phyloP scores from a whole-genome alignment of 2,329 filamentous ascomycete genomes.

The Cryoendolithus antarcticus region DNA sequence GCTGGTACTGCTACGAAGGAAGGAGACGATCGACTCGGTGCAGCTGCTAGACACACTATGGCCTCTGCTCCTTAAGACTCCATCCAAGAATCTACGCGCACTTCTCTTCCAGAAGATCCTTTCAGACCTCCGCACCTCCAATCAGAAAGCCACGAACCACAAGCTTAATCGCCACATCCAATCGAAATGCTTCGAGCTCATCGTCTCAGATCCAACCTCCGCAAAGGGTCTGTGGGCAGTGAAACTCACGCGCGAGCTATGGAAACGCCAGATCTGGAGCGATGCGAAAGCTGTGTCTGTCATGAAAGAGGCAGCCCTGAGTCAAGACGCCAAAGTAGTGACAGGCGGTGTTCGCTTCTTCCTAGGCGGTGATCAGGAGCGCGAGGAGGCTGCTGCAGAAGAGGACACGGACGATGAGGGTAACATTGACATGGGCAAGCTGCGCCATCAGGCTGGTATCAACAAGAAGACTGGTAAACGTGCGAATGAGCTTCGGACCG shows the following conservation, averaged over 20 bases:
- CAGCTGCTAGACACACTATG: constrained; percentile 83
- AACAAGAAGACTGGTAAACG: constrained; percentile 96
- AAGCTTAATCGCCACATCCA: constrained; percentile 87
- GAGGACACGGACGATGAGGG: constrained; percentile 75
- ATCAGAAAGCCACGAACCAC: constrained; percentile 80
- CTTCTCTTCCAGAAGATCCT: constrained; percentile 85
- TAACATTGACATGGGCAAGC: constrained; percentile 60
- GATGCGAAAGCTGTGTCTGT: constrained; percentile 92
- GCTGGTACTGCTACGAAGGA: constrained; percentile 74
- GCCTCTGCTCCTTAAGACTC: constrained; percentile 81
- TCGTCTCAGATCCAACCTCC: constrained; percentile 73
- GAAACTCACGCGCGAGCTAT: constrained; percentile 87
- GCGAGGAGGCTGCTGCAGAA: constrained; percentile 75
- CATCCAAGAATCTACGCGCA: constrained; percentile 75
- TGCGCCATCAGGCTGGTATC: constrained; percentile 77
- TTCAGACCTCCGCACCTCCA: constrained; percentile 77
- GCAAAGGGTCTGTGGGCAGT: constrained; percentile 89
- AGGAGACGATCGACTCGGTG: constrained; percentile 80
- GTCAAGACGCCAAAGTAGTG: constrained; percentile 87
- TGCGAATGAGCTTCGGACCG: constrained; percentile 64
- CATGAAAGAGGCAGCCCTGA: constrained; percentile 86
- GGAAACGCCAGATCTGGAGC: constrained; percentile 93
- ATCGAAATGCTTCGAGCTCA: constrained; percentile 81
- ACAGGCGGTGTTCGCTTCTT: constrained; percentile 85
- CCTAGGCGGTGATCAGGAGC: constrained; percentile 87